Base-by-base conservation (phyloP, 768 basidiomycete genomes). In the Amanita thiersii region DNA sequence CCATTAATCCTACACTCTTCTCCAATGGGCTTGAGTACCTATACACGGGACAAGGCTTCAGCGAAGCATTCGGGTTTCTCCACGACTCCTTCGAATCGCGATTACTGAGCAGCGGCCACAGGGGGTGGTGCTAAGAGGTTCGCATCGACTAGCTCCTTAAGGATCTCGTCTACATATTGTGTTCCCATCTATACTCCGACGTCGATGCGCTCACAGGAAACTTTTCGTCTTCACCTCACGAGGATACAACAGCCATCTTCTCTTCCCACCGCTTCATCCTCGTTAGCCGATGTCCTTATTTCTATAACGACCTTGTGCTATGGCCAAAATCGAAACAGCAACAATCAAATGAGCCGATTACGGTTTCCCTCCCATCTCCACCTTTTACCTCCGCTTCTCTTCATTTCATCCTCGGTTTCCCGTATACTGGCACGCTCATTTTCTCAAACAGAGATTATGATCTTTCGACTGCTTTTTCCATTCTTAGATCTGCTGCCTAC, bases 161-260 rank as follows among this genome's bases (percentile, higher is more conserved):
- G 60, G 94, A 97, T 55, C 71, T 96, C 21, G 86, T 93, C 17
- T 96, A 84, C 67, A 94, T 92, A 90, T 97, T 92, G 94, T 68
- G 94, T 23, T 87, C 86, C 9, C 79, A 91, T 37, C 77, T 98
- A 12, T 98, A 92, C 57, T 88, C 90, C 2, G 94, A 98, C 59
- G 77, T 94, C 40, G 81, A 97, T 41, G 73, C 82, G 0, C 74
- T 93, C 46, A 75, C 78, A 0, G 81, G 81, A 36, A 77, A 72
- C 44, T 81, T 79, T 51, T 79, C 75, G 1, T 75, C 79, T 1
- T 56, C 70, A 1, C 72, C 73, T 42, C 78, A 80, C 43, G 82
- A 86, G 43, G 73, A 68, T 41, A 73, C 81, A 1, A 90, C 83
- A 1, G 84, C 84, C 17, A 73, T 91, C 7, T 98, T 98, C 61